Percentiles rank a stretch among this genome's conserved stretches.
These are phyloP conservation scores for Ophiosphaerella korrae DNA, from an alignment of 2,329 filamentous ascomycete species.

Conservation along the genomic window DNA sequence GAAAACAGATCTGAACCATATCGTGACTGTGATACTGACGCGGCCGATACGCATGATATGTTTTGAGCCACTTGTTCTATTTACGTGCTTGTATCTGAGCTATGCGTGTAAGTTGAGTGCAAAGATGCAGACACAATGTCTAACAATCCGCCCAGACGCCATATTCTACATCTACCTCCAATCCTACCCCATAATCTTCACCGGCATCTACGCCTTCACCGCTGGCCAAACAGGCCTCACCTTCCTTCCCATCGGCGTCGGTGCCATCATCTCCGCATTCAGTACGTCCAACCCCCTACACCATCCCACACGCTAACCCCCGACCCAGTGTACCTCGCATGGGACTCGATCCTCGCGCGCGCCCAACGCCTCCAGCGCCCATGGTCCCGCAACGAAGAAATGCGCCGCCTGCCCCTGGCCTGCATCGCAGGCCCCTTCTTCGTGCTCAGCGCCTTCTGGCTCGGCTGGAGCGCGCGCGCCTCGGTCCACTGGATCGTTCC, in stretches of 20 bases:
- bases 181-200: conserved; percentile 72
- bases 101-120: conserved; percentile 56
- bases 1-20: conserved; percentile 60
- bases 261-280: conserved; percentile 62
- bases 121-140: neutral
- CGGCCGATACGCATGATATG: conserved; percentile 75
- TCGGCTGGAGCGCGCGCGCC: conserved; percentile 48
- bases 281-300: conserved; percentile 6
- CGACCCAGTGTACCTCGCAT: conserved; percentile 62
- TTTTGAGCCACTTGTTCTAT: conserved; percentile 74
- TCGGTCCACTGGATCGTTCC: conserved; percentile 53
- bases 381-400: conserved; percentile 69
- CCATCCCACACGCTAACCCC: too few relatives aligned
- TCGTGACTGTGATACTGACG: conserved; percentile 72
- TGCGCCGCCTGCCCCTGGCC: conserved; percentile 72
- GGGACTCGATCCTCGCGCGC: conserved; percentile 64
- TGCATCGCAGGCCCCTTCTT: conserved; percentile 70
- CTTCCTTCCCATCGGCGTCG: conserved; percentile 71
- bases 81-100: conserved; percentile 71
- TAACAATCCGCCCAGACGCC: conserved; percentile 39
- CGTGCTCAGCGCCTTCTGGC: conserved; percentile 50
- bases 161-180: conserved; percentile 78
- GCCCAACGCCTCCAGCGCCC: conserved; percentile 54
- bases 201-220: conserved; percentile 65
- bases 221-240: conserved; percentile 69